Evolutionary conservation across 139 green algal species (phyloP), one percentile per base, ranked within the genome.

Genomic region (Picochlorum sp.): DNA sequence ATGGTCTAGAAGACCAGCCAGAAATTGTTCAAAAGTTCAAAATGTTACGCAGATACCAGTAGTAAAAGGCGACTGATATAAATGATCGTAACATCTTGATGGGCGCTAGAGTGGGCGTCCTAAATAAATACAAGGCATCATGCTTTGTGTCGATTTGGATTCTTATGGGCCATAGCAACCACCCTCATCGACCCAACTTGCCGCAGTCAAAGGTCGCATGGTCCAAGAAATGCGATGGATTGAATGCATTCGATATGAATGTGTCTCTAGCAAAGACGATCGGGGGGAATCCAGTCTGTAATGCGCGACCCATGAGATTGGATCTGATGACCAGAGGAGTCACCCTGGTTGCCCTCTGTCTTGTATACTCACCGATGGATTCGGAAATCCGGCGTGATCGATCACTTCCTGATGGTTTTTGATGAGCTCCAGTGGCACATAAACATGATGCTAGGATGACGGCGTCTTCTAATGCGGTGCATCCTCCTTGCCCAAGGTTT

Each of bases 381-480:
- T 64, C 59, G 0, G 45, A 45, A 34, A 89, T 21, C 3, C 31
- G 51, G 5, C 18, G n/a, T 31, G 30, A 28, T 10, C 55, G 50
- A 4, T 57, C 30, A 14, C 14, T 0, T 11, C 63, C 37, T 9
- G 24, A 30, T 38, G 10, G 55, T 57, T 13, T n/a, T 26, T 14
- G 57, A 13, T 9, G 21, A 0, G 34, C 44, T 59, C 60, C 65
- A 13, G 24, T 56, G n/a, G 65, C n/a, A 44, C 38, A 28, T 57
- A 91, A 24, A 14, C 31, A 26, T 7, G 58, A 52, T 9, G 66
- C 84, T 31, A 90, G 65, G n/a, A 85, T 69, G 4, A 91, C 65
- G 2, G 68, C 85, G 61, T 90, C 86, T 73, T 94, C 85, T 4
- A 92, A 64, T 0, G 85, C 84, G 7, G 72, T 75, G 68, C 79